Evolutionary conservation across 2,329 filamentous ascomycete genomes (phyloP).

Genomic region (Akanthomyces dipterigenus): DNA sequence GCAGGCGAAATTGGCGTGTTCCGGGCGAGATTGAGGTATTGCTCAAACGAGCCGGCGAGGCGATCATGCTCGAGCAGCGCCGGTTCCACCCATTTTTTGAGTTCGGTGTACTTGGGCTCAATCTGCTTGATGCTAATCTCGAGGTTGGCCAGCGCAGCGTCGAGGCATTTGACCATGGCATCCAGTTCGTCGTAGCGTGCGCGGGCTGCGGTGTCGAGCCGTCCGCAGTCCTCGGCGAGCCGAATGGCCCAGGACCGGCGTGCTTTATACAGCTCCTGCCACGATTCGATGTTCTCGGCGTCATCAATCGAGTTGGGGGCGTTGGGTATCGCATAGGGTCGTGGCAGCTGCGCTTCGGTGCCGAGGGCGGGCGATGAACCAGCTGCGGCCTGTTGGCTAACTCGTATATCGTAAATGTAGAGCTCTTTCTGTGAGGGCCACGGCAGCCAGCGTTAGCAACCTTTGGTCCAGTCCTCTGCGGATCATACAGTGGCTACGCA

Average conservation of each 20-base stretch:
- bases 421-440: slow-evolving; percentile 66
- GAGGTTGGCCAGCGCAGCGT: slow-evolving; percentile 80
- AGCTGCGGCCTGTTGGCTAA: slow-evolving; percentile 52
- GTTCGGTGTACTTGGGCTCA: slow-evolving; percentile 63
- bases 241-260: slow-evolving; percentile 73
- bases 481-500: slow-evolving; percentile 31
- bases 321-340: slow-evolving; percentile 50
- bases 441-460: slow-evolving; percentile 8
- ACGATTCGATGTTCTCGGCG: slow-evolving; percentile 75
- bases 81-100: slow-evolving; percentile 63
- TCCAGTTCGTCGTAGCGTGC: slow-evolving; percentile 66
- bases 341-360: slow-evolving; percentile 44
- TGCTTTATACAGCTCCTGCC: slow-evolving; percentile 78
- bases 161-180: slow-evolving; percentile 71
- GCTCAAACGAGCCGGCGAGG: slow-evolving; percentile 60
- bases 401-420: slow-evolving; percentile 82
- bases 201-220: slow-evolving; percentile 55
- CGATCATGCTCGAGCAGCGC: slow-evolving; percentile 61
- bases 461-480: neutral
- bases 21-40: slow-evolving; percentile 57
- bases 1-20: slow-evolving; percentile 57
- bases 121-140: slow-evolving; percentile 66
- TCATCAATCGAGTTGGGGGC: slow-evolving; percentile 80
- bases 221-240: slow-evolving; percentile 61
- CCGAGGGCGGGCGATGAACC: slow-evolving; percentile 36